Evolutionary conservation across 2,329 filamentous ascomycete species (phyloP), one percentile per base, ranked within the genome.

Genomic region (Alternaria consortialis): DNA sequence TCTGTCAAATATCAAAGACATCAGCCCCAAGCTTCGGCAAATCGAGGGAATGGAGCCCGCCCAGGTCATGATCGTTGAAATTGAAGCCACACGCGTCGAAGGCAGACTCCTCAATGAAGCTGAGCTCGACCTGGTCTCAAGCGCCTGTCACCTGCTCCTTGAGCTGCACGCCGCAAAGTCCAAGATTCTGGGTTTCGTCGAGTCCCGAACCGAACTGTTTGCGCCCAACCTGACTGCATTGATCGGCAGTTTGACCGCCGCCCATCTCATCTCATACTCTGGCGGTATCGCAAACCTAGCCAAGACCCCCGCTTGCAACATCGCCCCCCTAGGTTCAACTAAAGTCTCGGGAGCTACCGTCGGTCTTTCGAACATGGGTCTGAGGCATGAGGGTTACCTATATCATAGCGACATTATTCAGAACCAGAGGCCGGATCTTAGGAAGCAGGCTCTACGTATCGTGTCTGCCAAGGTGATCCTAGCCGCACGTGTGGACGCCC

Each of bases 121-220:
- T 5, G 93, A 97, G 77, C 84, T 98, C 6, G 84, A 89, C 51
- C 85, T 87, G 27, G 90, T 97, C 20, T 82, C 90, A 29, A 85
- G 87, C 53, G 94, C 93, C 8, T 97, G 94, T 79, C 88, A 93
- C 66, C 95, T 96, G 88, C 90, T 92, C 9, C 84, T 98, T n/a
- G 86, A 89, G 37, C 88, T 99, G 9, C 93, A 98, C 77, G 89
- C 86, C 67, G 93, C 94, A 29, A 97, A 97, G 80, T 90, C 87
- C 63, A 91, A 89, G 0, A 85, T 99, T 56, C 97, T 92, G 2
- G 91, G 95, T 76, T 99, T 97, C 74, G 95, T 99, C 15, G 92
- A 97, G 80, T 97, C 94, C 36, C 91, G 95, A 63, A 98, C 99
- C 92, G 95, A 91, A 68, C 85, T 97, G 34, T 98, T 98, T 75